Percentiles rank a stretch among this genome's conserved stretches.
Conservation (phyloP, 371 early-diverging fungal species). For the Lichtheimia ramosa region DNA sequence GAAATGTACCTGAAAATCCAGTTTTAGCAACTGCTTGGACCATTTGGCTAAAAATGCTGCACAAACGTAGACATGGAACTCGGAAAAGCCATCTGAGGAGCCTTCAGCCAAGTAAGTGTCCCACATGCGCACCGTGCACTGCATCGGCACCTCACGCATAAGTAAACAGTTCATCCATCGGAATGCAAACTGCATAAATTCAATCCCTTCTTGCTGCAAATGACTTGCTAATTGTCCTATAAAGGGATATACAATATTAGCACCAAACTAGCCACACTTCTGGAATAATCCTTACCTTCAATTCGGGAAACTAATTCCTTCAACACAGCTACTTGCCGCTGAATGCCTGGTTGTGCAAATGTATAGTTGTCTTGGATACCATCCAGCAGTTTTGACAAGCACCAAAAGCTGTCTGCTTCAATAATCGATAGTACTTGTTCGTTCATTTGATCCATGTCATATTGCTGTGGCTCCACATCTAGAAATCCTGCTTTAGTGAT, state of each 20-base stretch:
- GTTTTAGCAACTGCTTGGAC: slow-evolving; percentile 77
- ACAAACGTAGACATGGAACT: slow-evolving; percentile 96
- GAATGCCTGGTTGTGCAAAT: slow-evolving; percentile 95
- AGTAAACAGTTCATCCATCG: slow-evolving; percentile 99
- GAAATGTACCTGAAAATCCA: slow-evolving; percentile 88
- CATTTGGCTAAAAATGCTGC: slow-evolving; percentile 95
- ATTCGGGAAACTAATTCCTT: slow-evolving; percentile 91
- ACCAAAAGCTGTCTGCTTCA: slow-evolving; percentile 97
- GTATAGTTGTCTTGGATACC: slow-evolving; percentile 98
- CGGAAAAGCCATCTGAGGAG: slow-evolving; percentile 83
- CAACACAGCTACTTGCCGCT: slow-evolving; percentile 82
- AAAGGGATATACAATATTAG: neutral
- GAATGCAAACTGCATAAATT: slow-evolving; percentile 99
- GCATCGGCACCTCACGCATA: slow-evolving; percentile 92
- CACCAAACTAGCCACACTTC: neutral
- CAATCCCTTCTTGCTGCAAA: slow-evolving; percentile 84
- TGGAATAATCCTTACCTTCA: slow-evolving; percentile 62
- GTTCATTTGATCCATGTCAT: slow-evolving; percentile 63
- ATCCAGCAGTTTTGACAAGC: slow-evolving; percentile 91
- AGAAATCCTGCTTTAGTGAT: neutral
- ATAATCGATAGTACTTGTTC: slow-evolving; percentile 64
- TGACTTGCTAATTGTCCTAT: slow-evolving; percentile 75
- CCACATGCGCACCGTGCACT: slow-evolving; percentile 94
- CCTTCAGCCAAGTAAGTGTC: slow-evolving; percentile 95
- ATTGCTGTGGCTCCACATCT: slow-evolving; percentile 71